Conservation (phyloP, 371 early-diverging fungal genomes). For the Actinomucor elegans region DNA sequence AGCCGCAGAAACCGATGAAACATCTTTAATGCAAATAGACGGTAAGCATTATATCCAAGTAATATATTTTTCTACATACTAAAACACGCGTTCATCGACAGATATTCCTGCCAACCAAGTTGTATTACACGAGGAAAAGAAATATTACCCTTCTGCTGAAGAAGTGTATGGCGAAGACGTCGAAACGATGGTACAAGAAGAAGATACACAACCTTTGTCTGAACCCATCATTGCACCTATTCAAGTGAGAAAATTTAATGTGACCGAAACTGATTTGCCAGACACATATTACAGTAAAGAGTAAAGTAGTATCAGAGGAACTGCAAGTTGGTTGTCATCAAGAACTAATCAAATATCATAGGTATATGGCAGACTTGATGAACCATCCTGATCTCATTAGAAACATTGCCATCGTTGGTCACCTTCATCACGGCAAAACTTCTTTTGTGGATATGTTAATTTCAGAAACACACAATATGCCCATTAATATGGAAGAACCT, state of each 20-base stretch:
- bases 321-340: no score
- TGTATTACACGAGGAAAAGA: constrained; percentile 96
- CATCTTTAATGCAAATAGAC: constrained; percentile 44
- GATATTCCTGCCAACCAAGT: constrained; percentile 75
- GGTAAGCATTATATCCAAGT: constrained; percentile 18
- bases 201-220: constrained; percentile 95
- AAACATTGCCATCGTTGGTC: constrained; percentile 91
- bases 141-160: constrained; percentile 95
- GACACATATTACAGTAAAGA: constrained; percentile 86
- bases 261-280: constrained; percentile 85
- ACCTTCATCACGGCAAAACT: constrained; percentile 97
- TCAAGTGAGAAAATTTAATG: constrained; percentile 80
- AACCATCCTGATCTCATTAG: constrained; percentile 80
- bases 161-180: constrained; percentile 97
- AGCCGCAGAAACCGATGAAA: constrained; percentile 35
- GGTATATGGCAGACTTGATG: constrained; percentile 87
- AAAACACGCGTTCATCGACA: constrained; percentile 14
- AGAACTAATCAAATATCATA: no score
- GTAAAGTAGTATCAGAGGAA: no score
- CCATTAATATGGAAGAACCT: constrained; percentile 60
- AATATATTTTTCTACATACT: background rate
- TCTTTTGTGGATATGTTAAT: constrained; percentile 92
- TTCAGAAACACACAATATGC: constrained; percentile 78
- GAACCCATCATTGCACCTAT: constrained; percentile 95
- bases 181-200: constrained; percentile 95